Base-by-base conservation (phyloP, 2,329 filamentous ascomycete genomes). In the Aspergillus fischeri region DNA sequence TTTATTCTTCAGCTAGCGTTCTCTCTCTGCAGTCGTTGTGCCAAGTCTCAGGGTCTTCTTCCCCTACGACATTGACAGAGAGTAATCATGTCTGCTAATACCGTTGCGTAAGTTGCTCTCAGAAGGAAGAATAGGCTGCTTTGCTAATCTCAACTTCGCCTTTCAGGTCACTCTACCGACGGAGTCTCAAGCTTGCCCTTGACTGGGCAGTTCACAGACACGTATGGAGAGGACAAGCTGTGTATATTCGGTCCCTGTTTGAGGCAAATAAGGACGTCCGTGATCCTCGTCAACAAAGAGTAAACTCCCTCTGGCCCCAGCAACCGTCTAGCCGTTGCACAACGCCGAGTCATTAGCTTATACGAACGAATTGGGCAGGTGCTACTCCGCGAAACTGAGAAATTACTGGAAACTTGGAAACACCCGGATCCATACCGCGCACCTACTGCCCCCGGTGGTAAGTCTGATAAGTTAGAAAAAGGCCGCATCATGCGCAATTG, bases 131-230 rank as follows among this genome's bases (percentile, higher is more conserved):
- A 45, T 41, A 49, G 51, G 53, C 49, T 60, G 55, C 52, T 54
- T 17, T 32, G 27, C 29, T 61, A 57, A 62, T 61, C 62, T 73
- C 72, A 66, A 73, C 63, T 52, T 49, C 29, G 41, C 53, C 49
- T 56, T 58, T 51, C 71, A 87, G 86, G 65, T 81, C 81, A 61
- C 88, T 99, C 60, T 99, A 99, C 78, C 88, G 93, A 72, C 91
- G 92, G 67, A 92, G 92, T 27, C 78, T 99, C 72, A 97, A 97
- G 83, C 86, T 97, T 63, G 84, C 94, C 45, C 86, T 97, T 64
- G 92, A 97, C 80, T 99, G 94, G 94, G 86, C 91, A 57, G 92
- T 97, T 62, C 90, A 97, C 74, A 86, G 94, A 65, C 86, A 93
- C 69, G 79, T 97, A 60, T 99, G 94, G 93, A 89, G 94, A 68